Percentiles rank a stretch among this genome's conserved stretches.
phyloP scores from a whole-genome alignment of 495 filamentous ascomycete species.

The Penicillium mononematosum region DNA sequence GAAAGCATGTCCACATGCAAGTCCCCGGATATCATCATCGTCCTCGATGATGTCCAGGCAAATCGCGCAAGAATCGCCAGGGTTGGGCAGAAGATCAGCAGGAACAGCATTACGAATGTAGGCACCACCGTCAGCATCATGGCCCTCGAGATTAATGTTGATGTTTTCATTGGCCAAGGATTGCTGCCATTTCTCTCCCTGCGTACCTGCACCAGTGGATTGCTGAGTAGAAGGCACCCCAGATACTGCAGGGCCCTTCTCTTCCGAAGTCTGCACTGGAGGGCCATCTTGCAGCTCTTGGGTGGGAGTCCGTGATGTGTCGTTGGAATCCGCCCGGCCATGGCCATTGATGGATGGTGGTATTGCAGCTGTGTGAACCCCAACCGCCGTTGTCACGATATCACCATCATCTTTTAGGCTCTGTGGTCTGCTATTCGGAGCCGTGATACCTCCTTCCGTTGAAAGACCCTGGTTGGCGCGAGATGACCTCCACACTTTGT shows the following conservation, averaged over 20 bases:
- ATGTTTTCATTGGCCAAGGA: slow-evolving; percentile 14
- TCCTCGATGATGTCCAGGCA: slow-evolving; percentile 93
- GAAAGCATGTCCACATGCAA: slow-evolving; percentile 95
- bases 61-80: slow-evolving; percentile 96
- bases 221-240: not conserved
- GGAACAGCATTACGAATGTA: slow-evolving; percentile 80
- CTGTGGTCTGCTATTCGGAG: slow-evolving; percentile 48
- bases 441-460: slow-evolving; percentile 79
- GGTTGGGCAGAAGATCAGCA: slow-evolving; percentile 75
- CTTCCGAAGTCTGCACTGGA: slow-evolving; percentile 16
- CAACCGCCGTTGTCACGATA: slow-evolving; percentile 14
- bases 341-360: slow-evolving; percentile 13
- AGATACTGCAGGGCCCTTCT: slow-evolving; percentile 17
- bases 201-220: slow-evolving; percentile 1
- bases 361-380: slow-evolving; percentile 11
- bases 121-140: slow-evolving; percentile 77
- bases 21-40: slow-evolving; percentile 89
- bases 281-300: slow-evolving; percentile 14
- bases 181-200: slow-evolving; percentile 25
- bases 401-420: slow-evolving; percentile 26
- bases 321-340: slow-evolving; percentile 17
- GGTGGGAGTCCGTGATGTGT: slow-evolving; percentile 15
- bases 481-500: slow-evolving; percentile 87
- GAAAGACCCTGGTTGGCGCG: slow-evolving; percentile 82
- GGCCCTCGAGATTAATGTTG: slow-evolving; percentile 49